Conservation (phyloP, 306 rosid species). For the Lagenaria siceraria region DNA sequence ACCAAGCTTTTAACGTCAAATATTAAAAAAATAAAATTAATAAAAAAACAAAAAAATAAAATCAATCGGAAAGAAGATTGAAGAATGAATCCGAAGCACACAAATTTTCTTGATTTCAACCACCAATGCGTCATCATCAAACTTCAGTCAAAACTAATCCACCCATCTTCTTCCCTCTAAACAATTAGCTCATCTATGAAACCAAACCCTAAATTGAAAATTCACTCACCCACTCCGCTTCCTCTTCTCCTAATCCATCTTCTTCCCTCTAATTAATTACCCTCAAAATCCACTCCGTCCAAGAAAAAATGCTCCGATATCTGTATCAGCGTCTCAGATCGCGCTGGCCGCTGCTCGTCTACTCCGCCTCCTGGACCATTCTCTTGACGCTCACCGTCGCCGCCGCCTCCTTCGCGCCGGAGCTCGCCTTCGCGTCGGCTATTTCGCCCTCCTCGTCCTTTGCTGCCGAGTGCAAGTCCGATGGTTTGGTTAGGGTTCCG, state of each 20-base stretch:
- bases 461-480: slow-evolving; percentile 26
- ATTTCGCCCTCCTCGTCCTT: slow-evolving; percentile 44
- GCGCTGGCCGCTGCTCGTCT: slow-evolving; percentile 51
- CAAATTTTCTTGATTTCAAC: neutral
- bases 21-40: no score
- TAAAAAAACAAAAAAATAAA: no score
- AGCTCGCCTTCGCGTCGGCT: slow-evolving; percentile 58
- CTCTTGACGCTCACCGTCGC: slow-evolving; percentile 48
- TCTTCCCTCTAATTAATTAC: no score
- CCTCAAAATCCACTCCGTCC: neutral
- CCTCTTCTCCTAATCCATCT: neutral
- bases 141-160: slow-evolving; percentile 1
- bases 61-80: neutral
- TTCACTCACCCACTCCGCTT: neutral
- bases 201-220: neutral
- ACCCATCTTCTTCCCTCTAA: neutral
- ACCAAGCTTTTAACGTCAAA: no score
- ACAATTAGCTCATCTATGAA: neutral
- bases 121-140: neutral
- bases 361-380: slow-evolving; percentile 50
- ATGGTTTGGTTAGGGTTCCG: slow-evolving; percentile 42
- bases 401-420: slow-evolving; percentile 55
- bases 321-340: slow-evolving; percentile 21
- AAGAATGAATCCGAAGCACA: neutral
- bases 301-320: slow-evolving; percentile 29